phyloP scores from a whole-genome alignment of 148 eudicot genomes.

The Beta vulgaris region DNA sequence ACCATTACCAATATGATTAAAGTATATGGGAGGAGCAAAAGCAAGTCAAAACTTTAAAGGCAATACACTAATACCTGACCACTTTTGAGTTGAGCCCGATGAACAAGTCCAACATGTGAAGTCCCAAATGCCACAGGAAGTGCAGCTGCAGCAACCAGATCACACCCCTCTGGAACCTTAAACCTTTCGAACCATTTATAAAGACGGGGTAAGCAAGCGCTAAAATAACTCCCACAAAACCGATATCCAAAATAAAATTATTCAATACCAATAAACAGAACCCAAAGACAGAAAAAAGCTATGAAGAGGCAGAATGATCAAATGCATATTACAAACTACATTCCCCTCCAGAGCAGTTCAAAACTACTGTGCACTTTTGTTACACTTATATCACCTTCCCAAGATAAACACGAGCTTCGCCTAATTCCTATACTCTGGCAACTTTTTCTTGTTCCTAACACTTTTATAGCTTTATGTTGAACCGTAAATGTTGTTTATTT shows the following conservation, averaged over 20 bases:
- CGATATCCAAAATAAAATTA: no score
- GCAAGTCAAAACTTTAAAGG: not conserved
- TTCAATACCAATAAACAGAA: no score
- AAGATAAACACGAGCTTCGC: no score
- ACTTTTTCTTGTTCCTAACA: no score
- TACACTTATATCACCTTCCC: not conserved
- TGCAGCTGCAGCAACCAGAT: conserved; percentile 83
- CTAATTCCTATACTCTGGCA: no score
- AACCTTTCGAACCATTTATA: conserved; percentile 44
- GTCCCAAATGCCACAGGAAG: conserved; percentile 95
- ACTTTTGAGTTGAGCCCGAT: conserved; percentile 71
- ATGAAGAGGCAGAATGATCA: not conserved
- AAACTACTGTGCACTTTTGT: not conserved
- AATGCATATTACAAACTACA: not conserved
- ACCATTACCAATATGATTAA: not conserved
- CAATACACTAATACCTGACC: conserved; percentile 88
- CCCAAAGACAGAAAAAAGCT: not conserved
- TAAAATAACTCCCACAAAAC: not conserved
- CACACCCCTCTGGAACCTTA: conserved; percentile 85
- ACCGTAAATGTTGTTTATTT: no score
- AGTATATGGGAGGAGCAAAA: not conserved
- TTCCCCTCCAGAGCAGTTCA: not conserved
- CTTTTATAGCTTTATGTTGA: no score
- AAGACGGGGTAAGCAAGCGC: not conserved
- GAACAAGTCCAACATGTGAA: conserved; percentile 88